Percentiles rank a stretch among this genome's conserved stretches.
phyloP scores from a whole-genome alignment of 2,329 filamentous ascomycete species.

The Diaporthe nobilis region DNA sequence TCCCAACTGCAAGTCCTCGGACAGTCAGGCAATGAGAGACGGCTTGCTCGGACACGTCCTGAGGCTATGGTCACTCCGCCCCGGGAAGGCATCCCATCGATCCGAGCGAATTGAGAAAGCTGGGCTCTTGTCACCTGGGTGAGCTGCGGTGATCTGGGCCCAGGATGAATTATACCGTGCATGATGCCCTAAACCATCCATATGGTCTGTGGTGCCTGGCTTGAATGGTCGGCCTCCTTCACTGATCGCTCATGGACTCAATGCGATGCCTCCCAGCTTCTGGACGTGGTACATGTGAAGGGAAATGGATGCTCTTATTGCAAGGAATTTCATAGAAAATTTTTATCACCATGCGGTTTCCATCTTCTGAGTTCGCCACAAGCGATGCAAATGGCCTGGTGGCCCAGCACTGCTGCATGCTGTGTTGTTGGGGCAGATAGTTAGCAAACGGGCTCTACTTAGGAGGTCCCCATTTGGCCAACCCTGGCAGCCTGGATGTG shows the following conservation, averaged over 20 bases:
- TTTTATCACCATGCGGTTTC: neutral
- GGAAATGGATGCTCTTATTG: neutral
- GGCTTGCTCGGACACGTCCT: neutral
- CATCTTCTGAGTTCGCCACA: neutral
- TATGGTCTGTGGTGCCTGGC: neutral
- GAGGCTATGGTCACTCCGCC: neutral
- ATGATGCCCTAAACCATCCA: neutral
- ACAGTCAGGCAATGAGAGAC: neutral
- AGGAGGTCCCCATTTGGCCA: too few relatives aligned
- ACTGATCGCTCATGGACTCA: neutral
- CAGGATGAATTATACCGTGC: neutral
- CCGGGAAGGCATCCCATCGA: constrained; percentile 34
- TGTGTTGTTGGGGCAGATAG: neutral
- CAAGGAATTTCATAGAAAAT: neutral
- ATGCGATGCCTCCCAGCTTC: neutral
- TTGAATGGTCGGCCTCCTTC: neutral
- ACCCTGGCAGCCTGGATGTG: neutral
- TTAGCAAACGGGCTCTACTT: neutral
- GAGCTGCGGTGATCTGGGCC: too few relatives aligned
- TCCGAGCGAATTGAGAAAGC: constrained; percentile 11
- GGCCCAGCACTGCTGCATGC: too few relatives aligned
- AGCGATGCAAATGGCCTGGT: neutral
- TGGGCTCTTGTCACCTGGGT: neutral
- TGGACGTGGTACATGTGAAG: neutral
- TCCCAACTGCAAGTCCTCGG: neutral